Conservation (phyloP, 257 asterid species). For the Ilex aquifolium region DNA sequence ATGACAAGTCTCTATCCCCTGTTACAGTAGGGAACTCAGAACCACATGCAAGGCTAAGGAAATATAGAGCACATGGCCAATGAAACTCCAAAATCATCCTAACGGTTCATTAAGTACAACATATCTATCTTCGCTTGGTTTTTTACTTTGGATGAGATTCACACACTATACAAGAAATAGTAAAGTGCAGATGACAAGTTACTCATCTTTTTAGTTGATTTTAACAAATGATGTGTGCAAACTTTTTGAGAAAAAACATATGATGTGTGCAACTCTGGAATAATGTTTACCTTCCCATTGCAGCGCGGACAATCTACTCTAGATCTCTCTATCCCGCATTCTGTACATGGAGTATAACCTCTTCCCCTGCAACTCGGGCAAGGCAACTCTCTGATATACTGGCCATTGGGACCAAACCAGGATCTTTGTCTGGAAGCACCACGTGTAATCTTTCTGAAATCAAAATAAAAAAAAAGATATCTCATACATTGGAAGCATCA, state of each 20-base stretch:
- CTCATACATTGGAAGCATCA: neutral
- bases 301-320: conserved; percentile 73
- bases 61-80: no score
- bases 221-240: neutral
- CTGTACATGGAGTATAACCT: conserved; percentile 82
- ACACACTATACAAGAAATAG: no score
- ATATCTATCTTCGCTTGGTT: no score
- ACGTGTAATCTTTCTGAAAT: conserved; percentile 49
- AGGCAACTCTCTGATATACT: conserved; percentile 83
- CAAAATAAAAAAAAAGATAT: conserved; percentile 7
- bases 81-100: no score
- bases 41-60: neutral
- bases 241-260: neutral
- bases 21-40: conserved; percentile 4
- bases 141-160: no score
- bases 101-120: no score
- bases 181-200: no score
- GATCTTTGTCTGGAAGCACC: conserved; percentile 61
- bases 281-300: conserved; percentile 58
- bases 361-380: conserved; percentile 96
- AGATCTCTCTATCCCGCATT: conserved; percentile 92
- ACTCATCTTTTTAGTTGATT: no score
- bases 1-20: conserved; percentile 73
- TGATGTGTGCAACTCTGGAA: neutral
- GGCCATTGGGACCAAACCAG: conserved; percentile 98